Base-by-base conservation (phyloP, 2,329 filamentous ascomycete species). In the Chaetomiaceae sp. region DNA sequence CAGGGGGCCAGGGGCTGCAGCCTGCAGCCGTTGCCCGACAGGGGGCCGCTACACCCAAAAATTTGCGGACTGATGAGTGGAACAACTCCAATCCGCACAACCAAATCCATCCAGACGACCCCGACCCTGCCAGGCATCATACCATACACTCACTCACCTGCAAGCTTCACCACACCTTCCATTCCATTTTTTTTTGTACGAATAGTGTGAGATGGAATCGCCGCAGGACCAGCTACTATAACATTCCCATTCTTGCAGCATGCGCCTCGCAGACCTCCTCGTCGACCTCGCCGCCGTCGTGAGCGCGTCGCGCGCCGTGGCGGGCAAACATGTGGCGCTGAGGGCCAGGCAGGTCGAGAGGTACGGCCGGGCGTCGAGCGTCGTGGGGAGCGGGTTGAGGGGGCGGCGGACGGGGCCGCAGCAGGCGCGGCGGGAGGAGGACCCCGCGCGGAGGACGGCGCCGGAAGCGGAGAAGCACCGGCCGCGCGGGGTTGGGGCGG, bases 251-350 rank as follows among this genome's bases (percentile, higher is more conserved):
- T n/a, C n/a, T n/a, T n/a, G n/a, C n/a, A 20, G 34, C 18, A 84
- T 84, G 80, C 73, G 79, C 68, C 73, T 82, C 77, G 80, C 79
- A 72, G 85, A 80, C 72, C 81, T 77, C 65, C 72, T 76, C 58
- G 74, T 90, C 66, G 88, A 91, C 72, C 74, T 87, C 62, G 82
- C 84, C 61, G 81, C 84, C 56, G 75, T 91, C 59, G 76, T 86
- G 68, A 82, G 79, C 73, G 87, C 83, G 66, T 85, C 86, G 46
- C 80, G 84, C 55, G 80, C 80, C 30, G 78, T 91, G 56, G 86
- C 85, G 44, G 70, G 76, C 44, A 84, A 79, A 67, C 83, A 86
- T 68, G 66, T 80, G 44, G 80, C 79, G 54, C 71, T 86, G 48
- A 75, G 82, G 58, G 66, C 73, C 52, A 72, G 75, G 38, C 80